These are phyloP conservation scores for Metschnikowia picachoensis DNA, from an alignment of 805 yeast genomes.

Conservation along the genomic window DNA sequence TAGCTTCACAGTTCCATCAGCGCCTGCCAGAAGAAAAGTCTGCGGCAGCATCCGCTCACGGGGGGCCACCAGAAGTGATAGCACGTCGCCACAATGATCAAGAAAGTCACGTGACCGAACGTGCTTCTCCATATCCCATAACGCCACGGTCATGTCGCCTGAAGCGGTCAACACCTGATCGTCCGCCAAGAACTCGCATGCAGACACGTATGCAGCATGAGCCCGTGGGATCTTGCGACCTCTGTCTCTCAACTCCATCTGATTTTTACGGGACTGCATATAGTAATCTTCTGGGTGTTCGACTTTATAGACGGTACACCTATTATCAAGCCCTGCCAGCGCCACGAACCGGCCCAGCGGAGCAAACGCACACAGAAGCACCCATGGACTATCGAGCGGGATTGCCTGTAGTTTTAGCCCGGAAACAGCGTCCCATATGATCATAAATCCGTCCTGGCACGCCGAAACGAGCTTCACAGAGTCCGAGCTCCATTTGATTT, in stretches of 20 bases:
- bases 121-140: conserved; percentile 77
- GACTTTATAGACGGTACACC: conserved; percentile 62
- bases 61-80: conserved; percentile 36
- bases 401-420: conserved; percentile 71
- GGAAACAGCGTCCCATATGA: conserved; percentile 76
- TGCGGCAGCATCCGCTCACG: conserved; percentile 10
- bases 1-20: conserved; percentile 62
- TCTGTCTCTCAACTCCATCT: conserved; percentile 12
- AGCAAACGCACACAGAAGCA: conserved; percentile 67
- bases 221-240: conserved; percentile 40
- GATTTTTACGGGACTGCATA: conserved; percentile 1
- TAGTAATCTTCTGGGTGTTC: neutral
- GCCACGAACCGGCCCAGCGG: conserved; percentile 67
- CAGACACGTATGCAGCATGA: conserved; percentile 79
- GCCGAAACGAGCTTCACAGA: conserved; percentile 62
- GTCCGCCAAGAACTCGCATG: conserved; percentile 62
- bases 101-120: conserved; percentile 48
- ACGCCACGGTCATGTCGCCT: conserved; percentile 75
- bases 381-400: conserved; percentile 74
- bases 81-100: conserved; percentile 72
- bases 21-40: conserved; percentile 57
- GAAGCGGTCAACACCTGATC: conserved; percentile 61
- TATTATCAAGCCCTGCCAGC: conserved; percentile 78
- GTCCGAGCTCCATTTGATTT: conserved; percentile 64
- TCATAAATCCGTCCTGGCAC: conserved; percentile 81